phyloP scores from a whole-genome alignment of 257 asterid species.

The Solanum infundibuliforme region DNA sequence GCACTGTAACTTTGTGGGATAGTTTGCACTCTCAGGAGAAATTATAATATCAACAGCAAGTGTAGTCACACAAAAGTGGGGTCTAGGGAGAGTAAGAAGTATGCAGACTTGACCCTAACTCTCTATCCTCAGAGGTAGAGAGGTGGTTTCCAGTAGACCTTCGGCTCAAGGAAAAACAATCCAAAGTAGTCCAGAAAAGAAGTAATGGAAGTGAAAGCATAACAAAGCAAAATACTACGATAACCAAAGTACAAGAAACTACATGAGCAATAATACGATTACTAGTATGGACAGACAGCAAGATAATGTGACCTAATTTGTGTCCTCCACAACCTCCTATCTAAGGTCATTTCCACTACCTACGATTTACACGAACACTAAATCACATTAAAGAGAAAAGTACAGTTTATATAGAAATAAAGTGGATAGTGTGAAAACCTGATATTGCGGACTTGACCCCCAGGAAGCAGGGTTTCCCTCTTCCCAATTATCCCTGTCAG shows the following conservation, averaged over 20 bases:
- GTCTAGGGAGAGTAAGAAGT: not conserved
- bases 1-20: not conserved
- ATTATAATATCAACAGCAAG: not conserved
- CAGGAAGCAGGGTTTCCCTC: slow-evolving; percentile 98
- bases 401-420: not conserved
- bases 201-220: not conserved
- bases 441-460: slow-evolving; percentile 94
- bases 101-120: not conserved
- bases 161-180: not conserved
- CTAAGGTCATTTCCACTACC: not conserved
- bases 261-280: not conserved
- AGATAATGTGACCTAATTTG: not conserved
- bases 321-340: not conserved
- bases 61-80: not conserved
- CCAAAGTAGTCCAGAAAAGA: not conserved
- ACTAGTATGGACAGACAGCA: not conserved
- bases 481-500: slow-evolving; percentile 86
- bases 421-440: slow-evolving; percentile 26
- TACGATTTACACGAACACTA: not conserved
- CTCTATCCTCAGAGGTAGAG: not conserved
- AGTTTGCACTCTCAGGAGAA: not conserved
- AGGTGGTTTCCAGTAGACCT: not conserved
- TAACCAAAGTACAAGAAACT: not conserved
- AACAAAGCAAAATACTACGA: not conserved
- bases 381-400: not conserved